Conservation (phyloP, 2,329 filamentous ascomycete species). For the Amylocarpus encephaloides region DNA sequence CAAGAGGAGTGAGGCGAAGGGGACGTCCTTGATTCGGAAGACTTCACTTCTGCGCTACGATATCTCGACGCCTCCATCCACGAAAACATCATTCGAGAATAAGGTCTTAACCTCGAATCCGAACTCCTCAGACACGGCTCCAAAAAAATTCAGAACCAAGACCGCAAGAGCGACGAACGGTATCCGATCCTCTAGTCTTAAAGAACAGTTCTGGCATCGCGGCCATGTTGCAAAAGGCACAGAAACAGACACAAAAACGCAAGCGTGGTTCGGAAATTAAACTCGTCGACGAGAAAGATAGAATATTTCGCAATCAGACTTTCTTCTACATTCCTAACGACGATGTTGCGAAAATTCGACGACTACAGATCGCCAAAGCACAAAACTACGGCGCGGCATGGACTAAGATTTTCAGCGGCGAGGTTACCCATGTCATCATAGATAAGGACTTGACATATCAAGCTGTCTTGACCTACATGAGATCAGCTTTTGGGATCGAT, state of each 20-base stretch:
- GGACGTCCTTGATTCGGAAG: conserved; percentile 12
- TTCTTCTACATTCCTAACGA: conserved; percentile 81
- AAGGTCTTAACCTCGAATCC: conserved; percentile 3
- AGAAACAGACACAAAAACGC: conserved; percentile 42
- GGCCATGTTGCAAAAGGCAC: conserved; percentile 20
- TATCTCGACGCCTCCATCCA: conserved; percentile 12
- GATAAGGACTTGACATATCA: conserved; percentile 61
- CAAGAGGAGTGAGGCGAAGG: conserved; percentile 9
- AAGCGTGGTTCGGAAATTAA: conserved; percentile 39
- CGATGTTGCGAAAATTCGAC: conserved; percentile 60
- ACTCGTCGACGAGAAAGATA: conserved; percentile 44
- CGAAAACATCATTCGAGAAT: conserved; percentile 8
- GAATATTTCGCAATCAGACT: conserved; percentile 53
- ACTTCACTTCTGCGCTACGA: conserved; percentile 20
- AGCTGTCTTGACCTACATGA: conserved; percentile 55
- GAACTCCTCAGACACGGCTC: neutral
- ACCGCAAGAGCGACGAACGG: conserved; percentile 14
- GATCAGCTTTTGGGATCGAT: conserved; percentile 13
- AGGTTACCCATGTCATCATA: conserved; percentile 72
- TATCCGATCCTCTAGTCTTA: conserved; percentile 24
- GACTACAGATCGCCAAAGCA: conserved; percentile 66
- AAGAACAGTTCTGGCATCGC: conserved; percentile 25
- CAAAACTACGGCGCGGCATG: conserved; percentile 70
- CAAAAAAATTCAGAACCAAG: conserved; percentile 1
- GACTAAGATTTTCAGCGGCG: conserved; percentile 47